Evolutionary conservation across 441 rosid species (phyloP).

Genomic region (Gossypium armourianum): DNA sequence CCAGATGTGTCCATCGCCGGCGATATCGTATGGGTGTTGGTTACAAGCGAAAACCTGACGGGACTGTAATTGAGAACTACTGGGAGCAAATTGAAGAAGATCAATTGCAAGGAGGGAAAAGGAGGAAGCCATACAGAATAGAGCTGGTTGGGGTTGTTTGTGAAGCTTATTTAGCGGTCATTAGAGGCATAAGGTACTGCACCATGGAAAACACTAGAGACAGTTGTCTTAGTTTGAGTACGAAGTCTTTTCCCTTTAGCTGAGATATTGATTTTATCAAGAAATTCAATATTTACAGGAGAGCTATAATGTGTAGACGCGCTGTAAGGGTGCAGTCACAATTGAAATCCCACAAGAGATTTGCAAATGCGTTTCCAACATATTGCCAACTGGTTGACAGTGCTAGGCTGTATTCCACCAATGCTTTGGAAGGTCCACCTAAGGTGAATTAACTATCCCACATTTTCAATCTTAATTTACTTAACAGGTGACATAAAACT

Average conservation of each 20-base stretch:
- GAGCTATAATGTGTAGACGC: constrained; percentile 85
- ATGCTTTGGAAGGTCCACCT: constrained; percentile 78
- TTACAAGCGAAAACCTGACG: constrained; percentile 51
- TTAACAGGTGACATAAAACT: neutral
- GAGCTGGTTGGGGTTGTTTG: constrained; percentile 90
- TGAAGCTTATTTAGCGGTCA: constrained; percentile 82
- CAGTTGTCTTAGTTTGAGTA: neutral
- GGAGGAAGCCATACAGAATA: constrained; percentile 78
- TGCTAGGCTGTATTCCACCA: constrained; percentile 75
- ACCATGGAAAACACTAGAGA: neutral
- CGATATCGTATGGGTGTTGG: constrained; percentile 90
- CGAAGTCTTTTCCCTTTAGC: neutral
- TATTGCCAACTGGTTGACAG: constrained; percentile 74
- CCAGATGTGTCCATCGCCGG: constrained; percentile 80
- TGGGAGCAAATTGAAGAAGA: constrained; percentile 80
- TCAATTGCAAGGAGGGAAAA: constrained; percentile 43
- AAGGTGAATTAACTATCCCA: constrained; percentile 39
- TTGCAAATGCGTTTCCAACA: constrained; percentile 74
- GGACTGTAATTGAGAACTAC: constrained; percentile 65
- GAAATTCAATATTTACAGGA: constrained; percentile 35
- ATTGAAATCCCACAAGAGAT: constrained; percentile 80
- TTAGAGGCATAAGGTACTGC: constrained; percentile 71
- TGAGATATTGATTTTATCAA: constrained; percentile 10
- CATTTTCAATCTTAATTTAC: neutral
- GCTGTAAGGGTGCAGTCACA: constrained; percentile 89